A percentile compares a stretch with the other conserved stretches of the same genome.
Evolutionary conservation across 2,329 filamentous ascomycete species (phyloP).

Genomic region (Exophiala oligosperma): DNA sequence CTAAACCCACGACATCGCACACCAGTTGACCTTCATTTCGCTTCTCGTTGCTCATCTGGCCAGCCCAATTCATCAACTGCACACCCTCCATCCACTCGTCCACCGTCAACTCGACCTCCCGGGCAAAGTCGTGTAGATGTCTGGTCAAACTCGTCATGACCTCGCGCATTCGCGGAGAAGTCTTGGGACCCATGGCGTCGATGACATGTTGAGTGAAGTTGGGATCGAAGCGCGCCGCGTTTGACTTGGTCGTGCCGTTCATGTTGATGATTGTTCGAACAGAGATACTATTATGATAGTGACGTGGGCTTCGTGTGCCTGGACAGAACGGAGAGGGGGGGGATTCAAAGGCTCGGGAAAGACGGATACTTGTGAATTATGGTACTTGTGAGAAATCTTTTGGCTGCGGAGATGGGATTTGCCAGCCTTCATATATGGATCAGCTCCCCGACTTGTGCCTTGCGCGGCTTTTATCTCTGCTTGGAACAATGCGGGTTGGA

Average conservation of each 20-base stretch:
- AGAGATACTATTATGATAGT: no score
- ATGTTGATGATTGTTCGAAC: not conserved
- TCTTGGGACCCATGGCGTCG: slow-evolving; percentile 71
- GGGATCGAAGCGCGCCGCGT: slow-evolving; percentile 41
- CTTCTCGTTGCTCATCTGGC: slow-evolving; percentile 61
- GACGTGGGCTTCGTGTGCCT: no score
- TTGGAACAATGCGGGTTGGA: no score
- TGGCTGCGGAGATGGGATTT: no score
- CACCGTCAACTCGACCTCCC: slow-evolving; percentile 59
- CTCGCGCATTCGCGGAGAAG: slow-evolving; percentile 64
- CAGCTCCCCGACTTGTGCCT: no score
- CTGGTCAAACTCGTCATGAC: slow-evolving; percentile 56
- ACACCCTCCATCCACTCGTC: slow-evolving; percentile 61
- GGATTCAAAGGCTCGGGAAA: no score
- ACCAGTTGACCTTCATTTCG: slow-evolving; percentile 65
- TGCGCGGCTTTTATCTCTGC: no score
- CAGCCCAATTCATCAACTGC: slow-evolving; percentile 61
- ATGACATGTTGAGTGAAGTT: slow-evolving; percentile 69
- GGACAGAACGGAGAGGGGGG: no score
- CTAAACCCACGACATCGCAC: slow-evolving; percentile 59
- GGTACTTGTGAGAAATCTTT: no score
- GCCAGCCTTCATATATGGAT: no score
- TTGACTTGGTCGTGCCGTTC: slow-evolving; percentile 13
- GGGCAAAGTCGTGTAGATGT: slow-evolving; percentile 60
- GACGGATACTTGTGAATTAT: no score